A percentile compares a stretch with the other conserved stretches of the same genome.
These are phyloP conservation scores for Flaveria bidentis DNA, from an alignment of 129 eudicot genomes.

Conservation along the genomic window DNA sequence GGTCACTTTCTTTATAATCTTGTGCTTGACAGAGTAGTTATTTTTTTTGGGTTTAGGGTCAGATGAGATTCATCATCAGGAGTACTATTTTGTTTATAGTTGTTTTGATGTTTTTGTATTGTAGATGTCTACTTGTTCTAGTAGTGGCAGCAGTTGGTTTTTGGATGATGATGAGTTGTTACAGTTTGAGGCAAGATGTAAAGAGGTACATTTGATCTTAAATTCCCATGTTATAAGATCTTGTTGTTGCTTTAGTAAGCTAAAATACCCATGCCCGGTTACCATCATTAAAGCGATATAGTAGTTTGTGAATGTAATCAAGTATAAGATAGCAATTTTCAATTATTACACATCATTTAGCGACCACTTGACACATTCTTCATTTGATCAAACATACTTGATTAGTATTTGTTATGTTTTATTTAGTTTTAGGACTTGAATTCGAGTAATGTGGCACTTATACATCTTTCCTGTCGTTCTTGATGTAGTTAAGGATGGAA, in stretches of 20 bases:
- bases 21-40: too few species aligned
- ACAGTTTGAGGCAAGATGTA: slow-evolving; percentile 67
- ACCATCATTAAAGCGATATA: too few species aligned
- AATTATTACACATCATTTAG: neutral
- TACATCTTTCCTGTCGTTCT: neutral
- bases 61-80: slow-evolving; percentile 21
- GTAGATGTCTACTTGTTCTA: slow-evolving; percentile 71
- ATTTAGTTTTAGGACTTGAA: too few species aligned
- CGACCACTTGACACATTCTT: too few species aligned
- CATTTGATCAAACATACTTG: too few species aligned
- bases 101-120: slow-evolving; percentile 14
- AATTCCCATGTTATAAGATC: too few species aligned
- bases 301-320: neutral
- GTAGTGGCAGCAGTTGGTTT: slow-evolving; percentile 51
- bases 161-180: slow-evolving; percentile 53
- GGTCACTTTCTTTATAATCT: too few species aligned
- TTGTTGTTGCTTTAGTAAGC: too few species aligned
- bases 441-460: too few species aligned
- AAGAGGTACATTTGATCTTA: slow-evolving; percentile 48
- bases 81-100: neutral
- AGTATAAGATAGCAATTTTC: slow-evolving; percentile 4
- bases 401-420: too few species aligned
- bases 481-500: slow-evolving; percentile 72
- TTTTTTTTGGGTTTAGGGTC: too few species aligned
- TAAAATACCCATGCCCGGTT: too few species aligned